Conservation (phyloP, 371 early-diverging fungal species). For the Syncephalastrum sp. region DNA sequence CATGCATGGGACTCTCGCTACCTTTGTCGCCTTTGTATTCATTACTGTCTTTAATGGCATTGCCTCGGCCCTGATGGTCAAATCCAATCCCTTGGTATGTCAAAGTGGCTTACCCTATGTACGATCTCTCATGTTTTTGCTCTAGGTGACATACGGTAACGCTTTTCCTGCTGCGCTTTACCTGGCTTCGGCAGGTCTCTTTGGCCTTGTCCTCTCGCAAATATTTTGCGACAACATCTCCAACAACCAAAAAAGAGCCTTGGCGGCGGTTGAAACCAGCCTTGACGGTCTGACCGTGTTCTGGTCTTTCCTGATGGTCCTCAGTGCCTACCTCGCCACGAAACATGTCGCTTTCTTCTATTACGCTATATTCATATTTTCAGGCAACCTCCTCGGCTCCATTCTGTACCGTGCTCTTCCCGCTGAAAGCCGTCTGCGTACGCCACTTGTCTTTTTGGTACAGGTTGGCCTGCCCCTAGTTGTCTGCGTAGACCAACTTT, state of each 20-base stretch:
- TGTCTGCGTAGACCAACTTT: slow-evolving; percentile 42
- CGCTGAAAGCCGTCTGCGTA: slow-evolving; percentile 16
- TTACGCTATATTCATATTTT: slow-evolving; percentile 40
- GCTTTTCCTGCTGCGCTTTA: slow-evolving; percentile 23
- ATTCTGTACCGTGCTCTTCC: slow-evolving; percentile 30
- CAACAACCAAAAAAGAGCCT: slow-evolving; percentile 9
- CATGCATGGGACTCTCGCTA: slow-evolving; percentile 30
- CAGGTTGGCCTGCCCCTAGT: slow-evolving; percentile 44
- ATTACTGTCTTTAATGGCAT: slow-evolving; percentile 11
- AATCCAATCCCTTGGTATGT: slow-evolving; percentile 34
- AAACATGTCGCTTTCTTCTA: slow-evolving; percentile 41
- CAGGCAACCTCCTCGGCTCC: slow-evolving; percentile 33
- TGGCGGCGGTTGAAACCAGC: slow-evolving; percentile 17
- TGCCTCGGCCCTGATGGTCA: slow-evolving; percentile 16
- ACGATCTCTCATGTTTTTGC: background rate
- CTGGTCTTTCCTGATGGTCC: slow-evolving; percentile 47
- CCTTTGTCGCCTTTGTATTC: slow-evolving; percentile 19
- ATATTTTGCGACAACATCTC: slow-evolving; percentile 27
- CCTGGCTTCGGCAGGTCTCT: slow-evolving; percentile 11
- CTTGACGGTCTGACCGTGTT: slow-evolving; percentile 44
- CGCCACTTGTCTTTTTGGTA: slow-evolving; percentile 35
- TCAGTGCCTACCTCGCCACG: slow-evolving; percentile 25
- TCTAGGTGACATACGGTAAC: slow-evolving; percentile 40
- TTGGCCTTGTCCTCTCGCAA: slow-evolving; percentile 23
- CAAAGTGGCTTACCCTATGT: too few relatives aligned